Evolutionary conservation across 2,329 filamentous ascomycete species (phyloP).

Genomic region (Xylariaceae sp.): DNA sequence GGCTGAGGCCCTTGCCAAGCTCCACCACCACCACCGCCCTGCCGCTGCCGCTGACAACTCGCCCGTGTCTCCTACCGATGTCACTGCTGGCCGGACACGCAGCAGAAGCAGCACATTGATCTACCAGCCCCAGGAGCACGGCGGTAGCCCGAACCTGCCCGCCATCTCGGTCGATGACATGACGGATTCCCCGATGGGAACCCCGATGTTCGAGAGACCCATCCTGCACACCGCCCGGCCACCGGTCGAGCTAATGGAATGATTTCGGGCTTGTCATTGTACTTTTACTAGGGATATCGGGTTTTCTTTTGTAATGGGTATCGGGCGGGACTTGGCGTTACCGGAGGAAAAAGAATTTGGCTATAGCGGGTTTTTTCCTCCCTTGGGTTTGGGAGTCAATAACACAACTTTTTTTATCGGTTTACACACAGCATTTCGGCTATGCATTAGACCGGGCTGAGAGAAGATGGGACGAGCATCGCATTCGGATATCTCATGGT

Average conservation of each 20-base stretch:
- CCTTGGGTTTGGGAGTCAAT: not conserved
- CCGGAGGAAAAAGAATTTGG: not conserved
- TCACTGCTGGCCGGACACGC: conserved; percentile 34
- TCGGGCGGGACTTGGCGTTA: conserved; percentile 6
- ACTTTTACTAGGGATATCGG: conserved; percentile 10
- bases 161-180: conserved; percentile 64
- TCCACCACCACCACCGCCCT: conserved; percentile 43
- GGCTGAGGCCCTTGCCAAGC: conserved; percentile 58
- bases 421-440: conserved; percentile 1
- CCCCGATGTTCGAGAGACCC: conserved; percentile 31
- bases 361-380: not conserved
- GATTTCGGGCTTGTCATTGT: conserved; percentile 8
- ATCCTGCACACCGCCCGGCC: conserved; percentile 53
- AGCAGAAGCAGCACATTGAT: conserved; percentile 62
- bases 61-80: conserved; percentile 38
- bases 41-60: conserved; percentile 25
- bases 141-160: conserved; percentile 51
- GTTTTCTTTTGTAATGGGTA: conserved; percentile 1
- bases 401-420: not conserved
- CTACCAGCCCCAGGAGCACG: conserved; percentile 56
- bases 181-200: conserved; percentile 46
- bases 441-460: conserved; percentile 3
- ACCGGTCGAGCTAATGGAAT: conserved; percentile 60
- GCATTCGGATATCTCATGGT: not conserved
- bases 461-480: not conserved